phyloP scores from a whole-genome alignment of 352 stramenopile genomes.

The Globisporangium acanthophoron region DNA sequence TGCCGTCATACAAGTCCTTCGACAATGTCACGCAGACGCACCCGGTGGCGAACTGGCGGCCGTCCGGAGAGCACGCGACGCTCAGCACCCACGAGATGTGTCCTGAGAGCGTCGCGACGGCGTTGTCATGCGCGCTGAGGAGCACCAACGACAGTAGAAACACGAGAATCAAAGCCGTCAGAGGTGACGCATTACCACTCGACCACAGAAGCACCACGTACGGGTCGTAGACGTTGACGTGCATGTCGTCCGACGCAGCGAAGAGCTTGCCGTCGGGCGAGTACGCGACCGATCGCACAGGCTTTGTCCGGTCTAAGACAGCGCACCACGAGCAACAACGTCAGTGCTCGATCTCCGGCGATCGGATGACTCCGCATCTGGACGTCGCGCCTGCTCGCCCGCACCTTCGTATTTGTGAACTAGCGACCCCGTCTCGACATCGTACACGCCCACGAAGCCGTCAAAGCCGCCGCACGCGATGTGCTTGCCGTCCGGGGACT shows the following conservation, averaged over 20 bases:
- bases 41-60: conserved; percentile 83
- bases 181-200: neutral
- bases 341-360: neutral
- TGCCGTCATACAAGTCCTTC: neutral
- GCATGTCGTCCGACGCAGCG: conserved; percentile 88
- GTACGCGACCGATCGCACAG: conserved; percentile 83
- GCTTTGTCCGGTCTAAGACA: conserved; percentile 78
- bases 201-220: conserved; percentile 29
- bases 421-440: conserved; percentile 65
- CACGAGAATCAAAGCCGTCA: neutral
- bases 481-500: conserved; percentile 81
- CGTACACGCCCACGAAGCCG: conserved; percentile 82
- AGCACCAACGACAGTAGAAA: neutral
- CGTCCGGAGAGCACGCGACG: conserved; percentile 78
- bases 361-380: neutral
- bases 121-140: conserved; percentile 58
- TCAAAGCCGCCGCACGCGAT: conserved; percentile 79
- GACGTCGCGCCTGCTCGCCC: neutral
- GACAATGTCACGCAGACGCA: conserved; percentile 18
- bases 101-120: conserved; percentile 78
- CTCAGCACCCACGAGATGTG: conserved; percentile 89
- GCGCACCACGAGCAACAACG: neutral
- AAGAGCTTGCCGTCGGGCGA: conserved; percentile 83
- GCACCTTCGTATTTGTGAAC: conserved; percentile 86
- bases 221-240: conserved; percentile 91